Base-by-base conservation (phyloP, 441 rosid genomes). In the Pelargonium myrrhifolium region DNA sequence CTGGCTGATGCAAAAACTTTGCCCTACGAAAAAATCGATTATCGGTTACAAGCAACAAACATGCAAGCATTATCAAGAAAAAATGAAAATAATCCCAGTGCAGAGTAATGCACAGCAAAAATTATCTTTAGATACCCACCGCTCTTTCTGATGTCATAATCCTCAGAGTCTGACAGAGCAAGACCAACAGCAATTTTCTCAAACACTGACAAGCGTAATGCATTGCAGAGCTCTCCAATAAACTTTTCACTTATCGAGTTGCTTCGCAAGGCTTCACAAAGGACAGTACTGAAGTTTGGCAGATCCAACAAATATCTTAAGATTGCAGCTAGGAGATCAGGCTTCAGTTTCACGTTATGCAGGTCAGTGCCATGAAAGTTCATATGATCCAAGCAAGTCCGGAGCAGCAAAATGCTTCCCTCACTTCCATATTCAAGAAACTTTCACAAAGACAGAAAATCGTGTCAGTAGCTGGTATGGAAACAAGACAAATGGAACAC, bases 171-270 rank as follows among this genome's bases (percentile, higher is more conserved):
- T 28, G 85, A 81, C 22, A 92, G 79, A 53, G 97, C 93, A 62
- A 95, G 88, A 78, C 86, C 92, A 71, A 87, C 71, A 72, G 74
- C 82, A 70, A 95, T 78, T 76, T 85, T 95, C 73, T 95, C 96
- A 63, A 84, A 69, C 62, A 80, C 51, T 1, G 98, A 86, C 75
- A 95, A 80, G 64, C 72, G 77, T 65, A 89, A 74, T 9, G 76
- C 64, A 73, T 64, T 69, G 0, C 87, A 81, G 42, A 95, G 78
- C 72, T 84, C 82, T 74, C 80, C 81, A 6, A 92, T 72, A 74
- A 82, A 71, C 9, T 77, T 84, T 67, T 80, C 88, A 64, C 72
- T 82, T 72, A 90, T 64, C 75, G 82, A 87, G 6, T 66, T 71
- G 69, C 74, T 76, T 59, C 79, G 68, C 9, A 92, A 71, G 1